Evolutionary conservation across 192 early-diverging fungal species (phyloP).

Genomic region (Coemansia sp.): DNA sequence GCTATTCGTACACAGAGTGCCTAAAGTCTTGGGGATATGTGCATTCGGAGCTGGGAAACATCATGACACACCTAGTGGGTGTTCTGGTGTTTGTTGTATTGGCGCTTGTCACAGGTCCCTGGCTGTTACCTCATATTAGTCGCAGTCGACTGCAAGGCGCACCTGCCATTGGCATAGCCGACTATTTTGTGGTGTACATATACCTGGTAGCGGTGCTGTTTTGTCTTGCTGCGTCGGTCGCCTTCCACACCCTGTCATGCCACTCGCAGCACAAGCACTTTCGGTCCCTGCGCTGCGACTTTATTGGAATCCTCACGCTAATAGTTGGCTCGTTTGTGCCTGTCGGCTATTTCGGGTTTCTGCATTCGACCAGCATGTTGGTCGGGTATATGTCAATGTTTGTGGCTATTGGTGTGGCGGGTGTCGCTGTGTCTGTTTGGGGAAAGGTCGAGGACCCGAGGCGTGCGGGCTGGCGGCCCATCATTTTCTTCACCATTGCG

Average conservation of each 20-base stretch:
- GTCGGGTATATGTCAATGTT: conserved; percentile 64
- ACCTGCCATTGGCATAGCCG: conserved; percentile 48
- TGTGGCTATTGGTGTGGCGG: conserved; percentile 59
- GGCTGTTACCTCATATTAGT: conserved; percentile 23
- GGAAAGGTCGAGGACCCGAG: conserved; percentile 67
- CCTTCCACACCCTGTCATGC: conserved; percentile 79
- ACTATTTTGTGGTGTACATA: conserved; percentile 67
- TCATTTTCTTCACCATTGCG: conserved; percentile 76
- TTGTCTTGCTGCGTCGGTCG: conserved; percentile 74
- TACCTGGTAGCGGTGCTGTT: conserved; percentile 75
- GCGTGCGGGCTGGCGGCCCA: conserved; percentile 71
- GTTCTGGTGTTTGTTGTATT: conserved; percentile 57
- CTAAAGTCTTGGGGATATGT: conserved; percentile 71
- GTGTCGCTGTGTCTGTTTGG: conserved; percentile 59
- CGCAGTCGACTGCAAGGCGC: conserved; percentile 1
- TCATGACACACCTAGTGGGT: conserved; percentile 80
- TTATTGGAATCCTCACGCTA: conserved; percentile 83
- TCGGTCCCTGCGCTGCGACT: conserved; percentile 70
- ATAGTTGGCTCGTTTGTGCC: conserved; percentile 63
- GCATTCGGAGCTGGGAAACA: conserved; percentile 93
- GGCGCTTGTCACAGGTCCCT: conserved; percentile 47
- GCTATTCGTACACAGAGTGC: conserved; percentile 70
- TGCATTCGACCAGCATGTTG: conserved; percentile 53
- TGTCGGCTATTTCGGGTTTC: conserved; percentile 54
- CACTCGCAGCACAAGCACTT: conserved; percentile 63